These are phyloP conservation scores for Aspergillus asperescens DNA, from an alignment of 495 filamentous ascomycete species.

Conservation along the genomic window DNA sequence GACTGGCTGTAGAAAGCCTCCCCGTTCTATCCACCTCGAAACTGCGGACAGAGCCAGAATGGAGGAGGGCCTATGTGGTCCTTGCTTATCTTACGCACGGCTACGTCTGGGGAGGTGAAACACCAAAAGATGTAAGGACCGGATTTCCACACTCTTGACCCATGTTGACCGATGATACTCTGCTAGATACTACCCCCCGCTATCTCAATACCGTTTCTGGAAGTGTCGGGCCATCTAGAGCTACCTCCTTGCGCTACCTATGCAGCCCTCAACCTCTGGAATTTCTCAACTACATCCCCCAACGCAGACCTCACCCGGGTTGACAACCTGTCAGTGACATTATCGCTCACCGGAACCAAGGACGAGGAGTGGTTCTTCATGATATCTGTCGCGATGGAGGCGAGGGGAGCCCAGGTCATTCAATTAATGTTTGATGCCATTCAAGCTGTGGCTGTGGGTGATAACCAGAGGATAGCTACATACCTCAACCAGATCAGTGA, in stretches of 20 bases:
- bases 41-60: conserved; percentile 75
- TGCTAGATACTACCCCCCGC: conserved; percentile 68
- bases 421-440: conserved; percentile 83
- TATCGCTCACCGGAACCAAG: conserved; percentile 84
- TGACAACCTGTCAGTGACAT: conserved; percentile 73
- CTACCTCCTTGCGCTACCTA: conserved; percentile 92
- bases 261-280: conserved; percentile 85
- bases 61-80: conserved; percentile 82
- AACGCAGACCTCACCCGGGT: conserved; percentile 71
- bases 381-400: conserved; percentile 91
- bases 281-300: conserved; percentile 71
- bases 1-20: conserved; percentile 66
- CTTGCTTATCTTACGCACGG: conserved; percentile 84
- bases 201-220: conserved; percentile 74
- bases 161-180: not conserved
- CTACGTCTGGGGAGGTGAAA: conserved; percentile 92
- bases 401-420: conserved; percentile 76
- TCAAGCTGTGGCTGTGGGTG: conserved; percentile 57
- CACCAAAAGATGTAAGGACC: conserved; percentile 60
- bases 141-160: not conserved
- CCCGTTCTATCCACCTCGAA: conserved; percentile 71
- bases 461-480: conserved; percentile 60
- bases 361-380: conserved; percentile 99
- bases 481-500: conserved; percentile 71
- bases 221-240: conserved; percentile 73